A percentile compares a stretch with the other conserved stretches of the same genome.
phyloP scores from a whole-genome alignment of 352 stramenopile species.

The Globisporangium megalacanthum region DNA sequence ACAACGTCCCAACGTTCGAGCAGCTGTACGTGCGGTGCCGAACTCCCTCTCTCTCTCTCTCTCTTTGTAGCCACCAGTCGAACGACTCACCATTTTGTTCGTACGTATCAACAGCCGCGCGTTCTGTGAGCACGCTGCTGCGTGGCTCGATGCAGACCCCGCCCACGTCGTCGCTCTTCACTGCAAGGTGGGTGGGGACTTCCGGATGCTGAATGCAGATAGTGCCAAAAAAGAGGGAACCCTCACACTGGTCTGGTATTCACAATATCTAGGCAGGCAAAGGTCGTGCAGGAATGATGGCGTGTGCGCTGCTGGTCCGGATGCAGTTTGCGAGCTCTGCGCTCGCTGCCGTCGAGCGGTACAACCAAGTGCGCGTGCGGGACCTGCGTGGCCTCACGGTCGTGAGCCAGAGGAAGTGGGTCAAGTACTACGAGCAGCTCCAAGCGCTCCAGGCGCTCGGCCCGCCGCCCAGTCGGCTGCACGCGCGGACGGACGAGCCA shows the following conservation, averaged over 20 bases:
- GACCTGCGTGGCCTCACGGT: constrained; percentile 60
- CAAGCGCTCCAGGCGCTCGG: not conserved
- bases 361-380: constrained; percentile 57
- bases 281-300: constrained; percentile 73
- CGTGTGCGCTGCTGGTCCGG: constrained; percentile 62
- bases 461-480: not conserved
- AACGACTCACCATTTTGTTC: too few species aligned
- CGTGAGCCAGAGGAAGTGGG: constrained; percentile 66
- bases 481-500: not conserved
- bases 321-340: constrained; percentile 50
- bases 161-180: constrained; percentile 54
- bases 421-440: constrained; percentile 50
- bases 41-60: too few species aligned
- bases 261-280: constrained; percentile 46
- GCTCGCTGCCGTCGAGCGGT: constrained; percentile 46
- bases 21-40: constrained; percentile 32
- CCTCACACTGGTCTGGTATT: not conserved
- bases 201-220: too few species aligned
- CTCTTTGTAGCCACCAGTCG: too few species aligned
- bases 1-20: constrained; percentile 65
- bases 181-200: constrained; percentile 44
- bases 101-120: constrained; percentile 23
- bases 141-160: constrained; percentile 41
- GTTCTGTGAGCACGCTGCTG: constrained; percentile 69
- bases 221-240: not conserved